Evolutionary conservation across 2,329 filamentous ascomycete genomes (phyloP).

Genomic region (Zasmidium angulare): DNA sequence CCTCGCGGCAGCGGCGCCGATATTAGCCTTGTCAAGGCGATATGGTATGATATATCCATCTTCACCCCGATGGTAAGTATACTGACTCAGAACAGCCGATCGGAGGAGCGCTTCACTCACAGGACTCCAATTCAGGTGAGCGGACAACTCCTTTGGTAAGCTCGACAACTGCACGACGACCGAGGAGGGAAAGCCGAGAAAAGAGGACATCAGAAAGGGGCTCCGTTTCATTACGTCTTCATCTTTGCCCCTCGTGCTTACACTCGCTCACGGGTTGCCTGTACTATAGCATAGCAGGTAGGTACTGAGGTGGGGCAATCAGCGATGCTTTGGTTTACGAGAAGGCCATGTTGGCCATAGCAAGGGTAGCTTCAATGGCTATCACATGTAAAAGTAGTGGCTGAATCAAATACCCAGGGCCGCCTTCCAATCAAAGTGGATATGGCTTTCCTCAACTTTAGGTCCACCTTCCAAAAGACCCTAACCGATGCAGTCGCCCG

Average conservation of each 20-base stretch:
- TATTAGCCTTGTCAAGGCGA: conserved; percentile 1
- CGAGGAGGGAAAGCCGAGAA: conserved; percentile 6
- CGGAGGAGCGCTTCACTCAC: conserved; percentile 7
- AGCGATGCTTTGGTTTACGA: too few species aligned
- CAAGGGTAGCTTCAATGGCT: too few species aligned
- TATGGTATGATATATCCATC: conserved; percentile 22
- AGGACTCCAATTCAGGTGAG: conserved; percentile 6
- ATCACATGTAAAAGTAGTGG: too few species aligned
- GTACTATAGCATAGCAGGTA: neutral
- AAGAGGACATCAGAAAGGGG: neutral
- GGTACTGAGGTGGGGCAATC: too few species aligned
- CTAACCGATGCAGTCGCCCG: too few species aligned
- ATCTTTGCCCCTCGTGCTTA: neutral
- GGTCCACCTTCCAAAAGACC: too few species aligned
- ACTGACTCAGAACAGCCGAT: conserved; percentile 24
- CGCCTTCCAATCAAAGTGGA: too few species aligned
- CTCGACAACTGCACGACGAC: too few species aligned
- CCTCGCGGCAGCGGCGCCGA: conserved; percentile 52
- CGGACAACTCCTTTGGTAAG: neutral
- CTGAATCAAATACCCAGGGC: too few species aligned
- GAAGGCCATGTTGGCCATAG: too few species aligned
- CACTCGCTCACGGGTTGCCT: neutral
- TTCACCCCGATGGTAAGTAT: conserved; percentile 23
- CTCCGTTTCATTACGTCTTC: neutral
- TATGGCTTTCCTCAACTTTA: too few species aligned